These are phyloP conservation scores for Phragmites australis DNA, from an alignment of 176 grass and related monocot genomes.

Conservation along the genomic window DNA sequence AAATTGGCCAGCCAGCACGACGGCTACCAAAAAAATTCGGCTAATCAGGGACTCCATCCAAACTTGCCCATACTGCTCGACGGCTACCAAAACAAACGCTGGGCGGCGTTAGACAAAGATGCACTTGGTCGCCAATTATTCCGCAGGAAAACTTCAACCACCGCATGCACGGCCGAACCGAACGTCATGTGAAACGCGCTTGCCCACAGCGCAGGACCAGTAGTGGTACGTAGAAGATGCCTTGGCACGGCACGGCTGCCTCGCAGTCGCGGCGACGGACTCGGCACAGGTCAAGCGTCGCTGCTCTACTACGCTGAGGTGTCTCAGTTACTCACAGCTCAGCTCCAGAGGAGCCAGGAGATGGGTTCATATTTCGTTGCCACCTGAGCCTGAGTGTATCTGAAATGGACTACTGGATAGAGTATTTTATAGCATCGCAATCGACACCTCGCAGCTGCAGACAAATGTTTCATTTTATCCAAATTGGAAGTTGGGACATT, in stretches of 20 bases:
- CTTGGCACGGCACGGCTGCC: constrained; percentile 39
- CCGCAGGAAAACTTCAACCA: neutral
- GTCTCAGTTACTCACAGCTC: constrained; percentile 41
- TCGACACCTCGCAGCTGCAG: neutral
- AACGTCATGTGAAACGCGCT: constrained; percentile 18
- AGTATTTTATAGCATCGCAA: neutral
- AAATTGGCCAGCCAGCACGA: too few species aligned
- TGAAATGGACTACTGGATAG: neutral
- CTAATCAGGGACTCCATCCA: too few species aligned
- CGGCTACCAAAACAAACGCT: neutral
- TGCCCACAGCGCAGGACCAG: neutral
- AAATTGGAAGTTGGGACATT: neutral
- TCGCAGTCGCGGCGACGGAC: constrained; percentile 23
- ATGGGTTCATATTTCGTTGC: neutral
- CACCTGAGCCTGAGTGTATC: neutral
- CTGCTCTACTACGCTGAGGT: neutral
- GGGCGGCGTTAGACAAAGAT: constrained; percentile 8
- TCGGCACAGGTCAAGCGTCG: neutral
- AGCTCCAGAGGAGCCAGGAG: constrained; percentile 8
- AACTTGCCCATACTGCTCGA: constrained; percentile 34
- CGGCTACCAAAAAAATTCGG: too few species aligned
- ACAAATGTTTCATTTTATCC: constrained; percentile 6
- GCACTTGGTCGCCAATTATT: neutral
- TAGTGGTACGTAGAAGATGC: neutral
- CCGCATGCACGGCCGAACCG: neutral